phyloP scores from a whole-genome alignment of 495 filamentous ascomycete species.

The Penicillium roqueforti region DNA sequence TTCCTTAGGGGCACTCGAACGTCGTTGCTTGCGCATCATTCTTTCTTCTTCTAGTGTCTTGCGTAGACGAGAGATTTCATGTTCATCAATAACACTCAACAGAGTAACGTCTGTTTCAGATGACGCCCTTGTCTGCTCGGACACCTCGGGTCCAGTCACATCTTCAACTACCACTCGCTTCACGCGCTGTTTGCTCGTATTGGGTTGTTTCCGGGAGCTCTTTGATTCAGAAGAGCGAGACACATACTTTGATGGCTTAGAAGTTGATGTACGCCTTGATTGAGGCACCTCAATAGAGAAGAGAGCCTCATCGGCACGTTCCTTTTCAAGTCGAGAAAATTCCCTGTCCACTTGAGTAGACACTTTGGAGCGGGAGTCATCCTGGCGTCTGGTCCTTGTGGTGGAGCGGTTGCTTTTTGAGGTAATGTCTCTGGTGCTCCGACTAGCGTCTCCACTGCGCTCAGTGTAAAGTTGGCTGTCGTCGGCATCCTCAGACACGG shows the following conservation, averaged over 20 bases:
- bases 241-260: conserved; percentile 19
- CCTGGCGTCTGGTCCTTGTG: conserved; percentile 27
- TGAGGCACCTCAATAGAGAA: conserved; percentile 40
- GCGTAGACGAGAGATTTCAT: conserved; percentile 46
- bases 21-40: conserved; percentile 43
- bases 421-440: conserved; percentile 34
- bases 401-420: conserved; percentile 33
- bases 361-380: conserved; percentile 33
- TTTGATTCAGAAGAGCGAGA: conserved; percentile 19
- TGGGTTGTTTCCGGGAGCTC: conserved; percentile 33
- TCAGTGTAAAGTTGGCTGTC: conserved; percentile 38
- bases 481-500: conserved; percentile 25
- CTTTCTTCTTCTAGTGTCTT: conserved; percentile 50
- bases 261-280: conserved; percentile 20
- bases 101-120: conserved; percentile 38
- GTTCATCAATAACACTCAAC: conserved; percentile 46
- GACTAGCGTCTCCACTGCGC: conserved; percentile 29
- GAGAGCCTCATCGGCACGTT: conserved; percentile 44
- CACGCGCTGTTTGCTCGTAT: conserved; percentile 42
- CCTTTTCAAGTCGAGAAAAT: conserved; percentile 39
- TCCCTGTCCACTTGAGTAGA: conserved; percentile 43
- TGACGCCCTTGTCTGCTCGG: conserved; percentile 33
- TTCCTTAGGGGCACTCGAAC: conserved; percentile 30
- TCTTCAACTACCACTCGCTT: conserved; percentile 45
- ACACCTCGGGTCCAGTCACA: conserved; percentile 32